A percentile compares a stretch with the other conserved stretches of the same genome.
Evolutionary conservation across 192 early-diverging fungal species (phyloP).

Genomic region (Martensiomyces pterosporus): DNA sequence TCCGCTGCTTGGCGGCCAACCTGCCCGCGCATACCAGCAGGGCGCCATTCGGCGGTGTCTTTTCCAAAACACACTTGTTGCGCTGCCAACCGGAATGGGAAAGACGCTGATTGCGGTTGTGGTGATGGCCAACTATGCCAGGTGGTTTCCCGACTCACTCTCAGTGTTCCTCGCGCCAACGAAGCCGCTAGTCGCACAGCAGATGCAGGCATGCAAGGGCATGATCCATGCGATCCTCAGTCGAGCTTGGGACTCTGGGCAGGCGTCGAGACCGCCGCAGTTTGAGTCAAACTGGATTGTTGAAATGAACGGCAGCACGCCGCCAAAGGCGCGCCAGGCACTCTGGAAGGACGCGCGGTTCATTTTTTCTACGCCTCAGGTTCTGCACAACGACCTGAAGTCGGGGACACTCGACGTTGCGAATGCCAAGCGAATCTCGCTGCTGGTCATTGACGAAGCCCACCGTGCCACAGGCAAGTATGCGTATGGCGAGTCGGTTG

Average conservation of each 20-base stretch:
- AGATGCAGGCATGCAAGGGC: slow-evolving; percentile 81
- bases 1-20: slow-evolving; percentile 38
- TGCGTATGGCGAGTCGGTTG: slow-evolving; percentile 73
- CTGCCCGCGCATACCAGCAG: slow-evolving; percentile 80
- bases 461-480: slow-evolving; percentile 84
- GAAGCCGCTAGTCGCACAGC: slow-evolving; percentile 85
- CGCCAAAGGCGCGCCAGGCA: slow-evolving; percentile 48
- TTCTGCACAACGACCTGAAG: slow-evolving; percentile 80
- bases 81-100: slow-evolving; percentile 80
- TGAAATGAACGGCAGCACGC: slow-evolving; percentile 64
- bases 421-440: slow-evolving; percentile 56
- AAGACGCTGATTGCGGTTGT: slow-evolving; percentile 96
- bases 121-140: slow-evolving; percentile 84
- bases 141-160: slow-evolving; percentile 86
- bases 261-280: background rate
- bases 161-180: slow-evolving; percentile 93
- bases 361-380: slow-evolving; percentile 86
- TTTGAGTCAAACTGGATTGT: slow-evolving; percentile 21
- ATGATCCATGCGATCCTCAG: slow-evolving; percentile 72
- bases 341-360: slow-evolving; percentile 68
- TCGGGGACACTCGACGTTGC: slow-evolving; percentile 54
- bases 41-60: slow-evolving; percentile 75
- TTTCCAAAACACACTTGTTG: slow-evolving; percentile 81
- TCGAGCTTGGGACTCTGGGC: slow-evolving; percentile 49
- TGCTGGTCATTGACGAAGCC: slow-evolving; percentile 88